Percentiles rank a stretch among this genome's conserved stretches.
These are phyloP conservation scores for Aegilops sharonensis DNA, from an alignment of 176 grass and related monocot species.

Conservation along the genomic window DNA sequence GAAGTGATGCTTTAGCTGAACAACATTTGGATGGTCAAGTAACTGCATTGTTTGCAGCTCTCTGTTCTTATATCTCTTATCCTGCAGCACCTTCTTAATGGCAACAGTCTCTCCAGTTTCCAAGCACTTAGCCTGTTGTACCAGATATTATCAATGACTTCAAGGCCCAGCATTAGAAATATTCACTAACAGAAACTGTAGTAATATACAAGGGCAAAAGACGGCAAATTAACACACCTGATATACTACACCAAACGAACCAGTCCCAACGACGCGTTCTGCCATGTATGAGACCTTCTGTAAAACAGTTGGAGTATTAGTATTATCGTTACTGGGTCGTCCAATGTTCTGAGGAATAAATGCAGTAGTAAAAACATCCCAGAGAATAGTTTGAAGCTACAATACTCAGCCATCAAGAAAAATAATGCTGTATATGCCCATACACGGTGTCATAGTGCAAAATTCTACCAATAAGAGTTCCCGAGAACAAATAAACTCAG, in stretches of 20 bases:
- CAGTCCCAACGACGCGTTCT: slow-evolving; percentile 86
- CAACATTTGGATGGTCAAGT: slow-evolving; percentile 88
- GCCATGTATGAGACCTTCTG: slow-evolving; percentile 99
- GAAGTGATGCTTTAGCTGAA: slow-evolving; percentile 92
- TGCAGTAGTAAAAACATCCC: neutral
- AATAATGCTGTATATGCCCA: neutral
- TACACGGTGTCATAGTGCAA: neutral
- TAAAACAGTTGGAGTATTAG: slow-evolving; percentile 40
- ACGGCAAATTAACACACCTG: slow-evolving; percentile 51
- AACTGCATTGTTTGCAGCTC: slow-evolving; percentile 94
- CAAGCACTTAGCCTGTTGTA: slow-evolving; percentile 79
- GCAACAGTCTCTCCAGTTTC: slow-evolving; percentile 91
- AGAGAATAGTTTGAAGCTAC: neutral
- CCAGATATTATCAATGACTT: slow-evolving; percentile 30
- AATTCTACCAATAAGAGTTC: neutral
- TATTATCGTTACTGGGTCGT: slow-evolving; percentile 16
- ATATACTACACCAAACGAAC: slow-evolving; percentile 95
- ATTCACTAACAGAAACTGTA: neutral
- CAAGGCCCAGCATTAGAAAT: slow-evolving; percentile 11
- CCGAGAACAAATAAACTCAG: neutral
- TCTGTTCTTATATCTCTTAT: slow-evolving; percentile 98
- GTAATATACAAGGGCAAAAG: slow-evolving; percentile 11
- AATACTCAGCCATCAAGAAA: slow-evolving; percentile 1
- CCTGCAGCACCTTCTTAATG: slow-evolving; percentile 95
- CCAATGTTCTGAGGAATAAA: neutral